Percentiles rank a stretch among this genome's conserved stretches.
Conservation (phyloP, 306 rosid species). For the Quercus alba region DNA sequence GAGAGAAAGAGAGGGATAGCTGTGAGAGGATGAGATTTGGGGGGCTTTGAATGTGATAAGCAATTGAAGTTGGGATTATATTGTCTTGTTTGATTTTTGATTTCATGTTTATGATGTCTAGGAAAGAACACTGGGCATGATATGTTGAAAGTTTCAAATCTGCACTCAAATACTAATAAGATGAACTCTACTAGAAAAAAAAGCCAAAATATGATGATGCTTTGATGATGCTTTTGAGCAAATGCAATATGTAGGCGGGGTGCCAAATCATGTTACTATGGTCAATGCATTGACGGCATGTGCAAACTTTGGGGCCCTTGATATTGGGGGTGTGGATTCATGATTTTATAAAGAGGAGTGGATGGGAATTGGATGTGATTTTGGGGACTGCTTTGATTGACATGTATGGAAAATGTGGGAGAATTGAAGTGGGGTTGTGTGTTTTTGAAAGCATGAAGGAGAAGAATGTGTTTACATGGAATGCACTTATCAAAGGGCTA, state of each 20-base stretch:
- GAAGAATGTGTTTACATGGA: slow-evolving; percentile 72
- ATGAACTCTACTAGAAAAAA: no score
- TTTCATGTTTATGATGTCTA: no score
- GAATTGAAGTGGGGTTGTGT: slow-evolving; percentile 47
- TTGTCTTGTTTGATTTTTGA: no score
- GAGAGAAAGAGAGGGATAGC: no score
- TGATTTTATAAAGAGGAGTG: slow-evolving; percentile 42
- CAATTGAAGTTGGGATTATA: no score
- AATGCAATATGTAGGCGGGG: slow-evolving; percentile 71
- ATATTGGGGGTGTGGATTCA: slow-evolving; percentile 76
- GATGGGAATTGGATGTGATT: slow-evolving; percentile 66
- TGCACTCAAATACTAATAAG: no score
- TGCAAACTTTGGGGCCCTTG: slow-evolving; percentile 53
- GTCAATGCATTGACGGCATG: slow-evolving; percentile 71
- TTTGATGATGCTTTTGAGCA: slow-evolving; percentile 52
- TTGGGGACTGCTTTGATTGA: slow-evolving; percentile 71
- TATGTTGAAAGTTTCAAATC: no score
- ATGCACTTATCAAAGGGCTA: slow-evolving; percentile 63
- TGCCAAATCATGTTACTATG: slow-evolving; percentile 74
- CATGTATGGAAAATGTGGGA: slow-evolving; percentile 77
- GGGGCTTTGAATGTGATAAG: no score
- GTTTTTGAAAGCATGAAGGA: slow-evolving; percentile 56
- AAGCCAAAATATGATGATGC: slow-evolving; percentile 38
- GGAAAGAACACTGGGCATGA: no score
- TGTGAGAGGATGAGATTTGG: no score